Evolutionary conservation across 2,329 filamentous ascomycete genomes (phyloP).

Genomic region (Pseudocercospora fuligena): DNA sequence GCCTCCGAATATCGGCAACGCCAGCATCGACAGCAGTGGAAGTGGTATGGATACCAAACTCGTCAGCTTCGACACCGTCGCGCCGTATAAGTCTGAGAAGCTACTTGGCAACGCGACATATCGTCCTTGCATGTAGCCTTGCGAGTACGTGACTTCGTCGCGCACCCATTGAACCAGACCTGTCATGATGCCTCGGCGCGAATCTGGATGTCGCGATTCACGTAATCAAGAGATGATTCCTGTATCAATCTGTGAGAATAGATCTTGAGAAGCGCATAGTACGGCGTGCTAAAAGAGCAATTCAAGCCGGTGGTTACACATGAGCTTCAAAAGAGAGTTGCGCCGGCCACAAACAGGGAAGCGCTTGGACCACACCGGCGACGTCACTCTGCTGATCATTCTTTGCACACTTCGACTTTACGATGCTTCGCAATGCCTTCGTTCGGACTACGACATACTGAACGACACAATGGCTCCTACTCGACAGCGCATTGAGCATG

Average conservation of each 20-base stretch:
- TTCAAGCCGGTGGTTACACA: not conserved
- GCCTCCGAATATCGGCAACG: slow-evolving; percentile 73
- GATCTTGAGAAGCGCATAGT: not conserved
- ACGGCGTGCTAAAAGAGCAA: not conserved
- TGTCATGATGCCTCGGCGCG: slow-evolving; percentile 16
- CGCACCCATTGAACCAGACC: slow-evolving; percentile 31
- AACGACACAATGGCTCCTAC: not conserved
- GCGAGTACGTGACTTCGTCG: slow-evolving; percentile 34
- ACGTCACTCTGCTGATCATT: not conserved
- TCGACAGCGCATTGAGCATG: not conserved
- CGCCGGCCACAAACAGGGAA: not conserved
- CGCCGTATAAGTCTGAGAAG: slow-evolving; percentile 32
- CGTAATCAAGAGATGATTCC: no score
- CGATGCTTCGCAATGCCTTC: not conserved
- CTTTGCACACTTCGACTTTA: no score
- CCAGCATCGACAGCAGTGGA: slow-evolving; percentile 65
- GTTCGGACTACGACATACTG: not conserved
- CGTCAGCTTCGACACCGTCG: slow-evolving; percentile 35
- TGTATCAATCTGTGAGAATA: not conserved
- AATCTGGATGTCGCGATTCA: not conserved
- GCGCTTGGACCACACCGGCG: not conserved
- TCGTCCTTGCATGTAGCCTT: slow-evolving; percentile 41
- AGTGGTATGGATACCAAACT: slow-evolving; percentile 41
- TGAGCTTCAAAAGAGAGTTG: not conserved
- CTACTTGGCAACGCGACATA: slow-evolving; percentile 31